A percentile compares a stretch with the other conserved stretches of the same genome.
These are phyloP conservation scores for Candida sojae DNA, from an alignment of 1,139 yeast species.

Conservation along the genomic window DNA sequence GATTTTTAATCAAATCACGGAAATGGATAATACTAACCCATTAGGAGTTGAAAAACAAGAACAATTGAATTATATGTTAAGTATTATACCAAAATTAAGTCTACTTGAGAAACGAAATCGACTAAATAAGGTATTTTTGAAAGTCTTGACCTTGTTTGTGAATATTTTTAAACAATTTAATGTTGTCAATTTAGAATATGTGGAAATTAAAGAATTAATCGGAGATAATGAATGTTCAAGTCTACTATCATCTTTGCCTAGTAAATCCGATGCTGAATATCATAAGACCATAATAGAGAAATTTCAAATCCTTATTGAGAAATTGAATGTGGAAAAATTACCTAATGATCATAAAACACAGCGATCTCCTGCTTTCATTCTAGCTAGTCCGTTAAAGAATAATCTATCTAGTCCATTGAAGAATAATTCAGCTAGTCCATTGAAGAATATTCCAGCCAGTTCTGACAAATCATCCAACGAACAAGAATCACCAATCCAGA, in stretches of 20 bases:
- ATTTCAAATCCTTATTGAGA: conserved; percentile 28
- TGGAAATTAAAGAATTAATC: conserved; percentile 30
- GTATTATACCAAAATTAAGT: conserved; percentile 31
- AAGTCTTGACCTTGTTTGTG: conserved; percentile 33
- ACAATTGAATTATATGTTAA: conserved; percentile 27
- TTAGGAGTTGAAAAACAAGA: conserved; percentile 27
- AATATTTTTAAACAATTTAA: conserved; percentile 34
- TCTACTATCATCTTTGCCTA: conserved; percentile 23
- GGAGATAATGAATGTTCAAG: conserved; percentile 20
- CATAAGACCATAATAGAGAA: conserved; percentile 31
- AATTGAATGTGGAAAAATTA: conserved; percentile 18
- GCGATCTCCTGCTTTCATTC: conserved; percentile 30
- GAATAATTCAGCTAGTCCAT: conserved; percentile 33
- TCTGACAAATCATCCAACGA: not conserved
- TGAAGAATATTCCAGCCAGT: conserved; percentile 21
- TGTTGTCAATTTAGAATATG: conserved; percentile 25
- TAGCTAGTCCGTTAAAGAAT: conserved; percentile 42
- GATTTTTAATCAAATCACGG: conserved; percentile 21
- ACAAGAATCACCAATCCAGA: not conserved
- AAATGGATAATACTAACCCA: conserved; percentile 21
- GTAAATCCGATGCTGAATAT: conserved; percentile 30
- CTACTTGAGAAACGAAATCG: conserved; percentile 32
- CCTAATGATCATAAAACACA: conserved; percentile 12
- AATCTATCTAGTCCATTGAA: conserved; percentile 8
- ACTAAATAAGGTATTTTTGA: conserved; percentile 38